Base-by-base conservation (phyloP, 371 early-diverging fungal species). In the Fennellomyces sp. region DNA sequence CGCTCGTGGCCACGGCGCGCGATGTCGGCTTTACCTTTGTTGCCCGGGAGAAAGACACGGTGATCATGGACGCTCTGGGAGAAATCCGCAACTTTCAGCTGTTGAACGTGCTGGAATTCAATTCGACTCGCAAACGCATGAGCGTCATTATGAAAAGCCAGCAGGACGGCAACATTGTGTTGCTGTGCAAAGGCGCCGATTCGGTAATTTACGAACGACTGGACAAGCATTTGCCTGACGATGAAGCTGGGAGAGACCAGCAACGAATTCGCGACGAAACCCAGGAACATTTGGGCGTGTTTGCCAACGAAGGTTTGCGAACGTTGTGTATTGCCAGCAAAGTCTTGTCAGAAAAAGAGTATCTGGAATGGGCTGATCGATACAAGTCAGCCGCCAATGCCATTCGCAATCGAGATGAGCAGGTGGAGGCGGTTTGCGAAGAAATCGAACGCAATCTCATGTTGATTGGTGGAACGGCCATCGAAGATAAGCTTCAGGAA, bases 121-220 rank as follows among this genome's bases (percentile, higher is more conserved):
- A 91, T 56, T 91, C 92, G 35, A 88, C 85, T n/a, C 76, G 94
- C 36, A 94, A 94, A 69, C 85, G 94, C 45, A 94, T 94, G 94
- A 90, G 91, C 21, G 86, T 93, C 5, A 85, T 94, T 35, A 72
- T 91, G 63, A 66, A 88, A 27, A 81, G 86, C 3, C 84, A 84
- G 2, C 85, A 87, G 47, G 86, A 90, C 23, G 90, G 88, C 0
- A 69, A 84, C 10, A 86, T 97, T 25, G 81, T 92, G 12, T 75
- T 98, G 25, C 73, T 94, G 29, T 90, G 89, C 63, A 99, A 99
- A 76, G 99, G 99, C 10, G 97, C 98, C 11, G 99, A 99, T 67
- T 88, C 88, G 17, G 91, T 94, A 0, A 90, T 96, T 23, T 93
- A 88, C 64, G 90, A 91, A 61, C 83, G 96, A 13, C 71, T 97